Evolutionary conservation across 306 rosid genomes (phyloP), one percentile per base, ranked within the genome.

Genomic region (Dalbergia cultrata): DNA sequence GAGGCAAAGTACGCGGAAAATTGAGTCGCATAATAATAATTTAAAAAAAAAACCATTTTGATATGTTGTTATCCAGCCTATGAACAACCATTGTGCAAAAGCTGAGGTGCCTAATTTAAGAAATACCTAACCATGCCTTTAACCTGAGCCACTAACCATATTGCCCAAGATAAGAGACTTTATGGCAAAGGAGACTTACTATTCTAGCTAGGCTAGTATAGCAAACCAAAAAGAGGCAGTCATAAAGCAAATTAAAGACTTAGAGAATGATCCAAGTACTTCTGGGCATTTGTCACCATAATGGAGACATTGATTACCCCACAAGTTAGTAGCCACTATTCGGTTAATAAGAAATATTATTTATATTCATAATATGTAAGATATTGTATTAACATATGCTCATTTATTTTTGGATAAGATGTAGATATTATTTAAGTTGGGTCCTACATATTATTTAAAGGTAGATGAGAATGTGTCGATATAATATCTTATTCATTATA

Each of bases 291-390:
- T 72, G 86, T 59, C 71, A 9, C 78, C 67, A 33, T 49, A 22
- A 53, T 11, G 80, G 89, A 80, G 82, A 81, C 83, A 77, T 35
- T 18, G 56, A 63, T 80, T 74, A 57, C 70, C 81, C 89, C 82
- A 82, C 67, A 33, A 17, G 49, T 17, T 44, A 53, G 43, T 57
- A 5, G 49, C 62, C 39, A 35, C 49, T 57, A 80, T 60, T 68
- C 53, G 11, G 1, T 0, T 3, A 26, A 26, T 26, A 3, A 26
- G 2, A 26, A 26, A 26, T 26, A 26, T 26, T 26, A 26, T 26
- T 26, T 26, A 3, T 1, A 26, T 2, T 26, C 31, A 26, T 26
- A 26, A 26, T 1, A 0, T 26, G 31, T 26, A 3, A 26, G 31
- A 26, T 26, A 26, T 26, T 1, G 31, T 26, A 2, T 26, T 26